Conservation (phyloP, 768 basidiomycete genomes). For the Myochromella boudieri region DNA sequence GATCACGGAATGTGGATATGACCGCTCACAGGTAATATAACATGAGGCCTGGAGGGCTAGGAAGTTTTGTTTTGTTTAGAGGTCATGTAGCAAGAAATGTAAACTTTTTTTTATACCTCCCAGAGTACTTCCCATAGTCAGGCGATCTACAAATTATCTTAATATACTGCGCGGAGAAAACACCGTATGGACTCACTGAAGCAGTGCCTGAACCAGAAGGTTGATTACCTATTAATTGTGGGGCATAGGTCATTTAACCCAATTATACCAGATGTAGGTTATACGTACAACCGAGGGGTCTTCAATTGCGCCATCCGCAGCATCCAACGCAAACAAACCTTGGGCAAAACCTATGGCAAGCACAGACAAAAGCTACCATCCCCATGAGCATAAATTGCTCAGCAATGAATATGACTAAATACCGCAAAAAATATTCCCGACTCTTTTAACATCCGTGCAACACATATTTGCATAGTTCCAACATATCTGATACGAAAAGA, state of each 20-base stretch:
- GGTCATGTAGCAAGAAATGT: neutral
- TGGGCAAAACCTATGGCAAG: conserved; percentile 85
- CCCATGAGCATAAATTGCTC: conserved; percentile 1
- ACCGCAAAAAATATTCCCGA: conserved; percentile 92
- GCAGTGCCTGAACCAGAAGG: conserved; percentile 72
- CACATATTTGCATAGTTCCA: conserved; percentile 92
- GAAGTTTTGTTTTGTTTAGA: conserved; percentile 1
- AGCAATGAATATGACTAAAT: too few species aligned
- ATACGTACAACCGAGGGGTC: conserved; percentile 44
- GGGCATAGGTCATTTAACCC: neutral
- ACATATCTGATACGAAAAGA: conserved; percentile 54
- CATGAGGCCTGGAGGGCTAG: conserved; percentile 56
- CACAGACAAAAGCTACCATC: conserved; percentile 73
- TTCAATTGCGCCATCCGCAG: conserved; percentile 78
- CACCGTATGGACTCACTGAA: conserved; percentile 53
- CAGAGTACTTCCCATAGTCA: conserved; percentile 57
- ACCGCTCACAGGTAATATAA: conserved; percentile 76
- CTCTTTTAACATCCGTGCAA: conserved; percentile 90
- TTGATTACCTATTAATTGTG: conserved; percentile 55
- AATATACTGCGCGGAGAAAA: neutral
- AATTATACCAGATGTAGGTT: too few species aligned
- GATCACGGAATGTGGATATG: neutral
- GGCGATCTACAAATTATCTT: conserved; percentile 47
- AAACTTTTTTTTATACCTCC: conserved; percentile 34
- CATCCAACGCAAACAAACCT: conserved; percentile 86